Conservation (phyloP, 345 rosid genomes). For the Mangifera indica region DNA sequence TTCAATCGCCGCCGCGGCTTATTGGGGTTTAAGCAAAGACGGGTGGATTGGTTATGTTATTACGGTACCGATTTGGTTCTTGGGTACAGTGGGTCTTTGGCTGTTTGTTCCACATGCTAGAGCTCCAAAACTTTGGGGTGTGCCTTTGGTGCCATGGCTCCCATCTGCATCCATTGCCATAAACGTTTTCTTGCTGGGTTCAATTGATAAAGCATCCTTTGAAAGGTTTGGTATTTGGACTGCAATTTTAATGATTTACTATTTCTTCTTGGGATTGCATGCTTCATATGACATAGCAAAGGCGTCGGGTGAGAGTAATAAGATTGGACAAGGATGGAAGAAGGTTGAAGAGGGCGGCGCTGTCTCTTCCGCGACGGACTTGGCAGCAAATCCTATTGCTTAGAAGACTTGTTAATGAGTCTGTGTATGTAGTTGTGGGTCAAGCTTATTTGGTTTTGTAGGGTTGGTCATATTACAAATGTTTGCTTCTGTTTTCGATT, state of each 20-base stretch:
- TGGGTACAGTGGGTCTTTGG: conserved; percentile 40
- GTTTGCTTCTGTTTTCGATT: neutral
- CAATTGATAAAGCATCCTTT: conserved; percentile 56
- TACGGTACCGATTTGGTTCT: conserved; percentile 58
- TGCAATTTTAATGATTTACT: conserved; percentile 49
- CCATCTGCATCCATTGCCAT: conserved; percentile 73
- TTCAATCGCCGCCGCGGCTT: conserved; percentile 41
- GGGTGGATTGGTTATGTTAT: conserved; percentile 63
- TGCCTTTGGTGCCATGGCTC: conserved; percentile 83
- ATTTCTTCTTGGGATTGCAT: conserved; percentile 67
- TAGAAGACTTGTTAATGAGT: neutral
- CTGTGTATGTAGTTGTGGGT: too few species aligned
- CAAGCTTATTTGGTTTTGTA: too few species aligned
- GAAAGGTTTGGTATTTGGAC: conserved; percentile 76
- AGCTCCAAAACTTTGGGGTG: conserved; percentile 77
- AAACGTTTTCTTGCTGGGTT: conserved; percentile 77
- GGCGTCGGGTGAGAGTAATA: conserved; percentile 21
- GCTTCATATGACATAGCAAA: conserved; percentile 65
- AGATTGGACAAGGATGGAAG: conserved; percentile 19
- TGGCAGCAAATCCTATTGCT: neutral
- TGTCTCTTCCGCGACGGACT: conserved; percentile 17
- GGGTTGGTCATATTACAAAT: too few species aligned
- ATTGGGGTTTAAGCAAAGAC: conserved; percentile 46
- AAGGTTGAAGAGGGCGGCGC: conserved; percentile 51
- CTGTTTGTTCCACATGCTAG: conserved; percentile 66